These are phyloP conservation scores for Trichoderma sp. DNA, from an alignment of 2,329 filamentous ascomycete species.

Conservation along the genomic window DNA sequence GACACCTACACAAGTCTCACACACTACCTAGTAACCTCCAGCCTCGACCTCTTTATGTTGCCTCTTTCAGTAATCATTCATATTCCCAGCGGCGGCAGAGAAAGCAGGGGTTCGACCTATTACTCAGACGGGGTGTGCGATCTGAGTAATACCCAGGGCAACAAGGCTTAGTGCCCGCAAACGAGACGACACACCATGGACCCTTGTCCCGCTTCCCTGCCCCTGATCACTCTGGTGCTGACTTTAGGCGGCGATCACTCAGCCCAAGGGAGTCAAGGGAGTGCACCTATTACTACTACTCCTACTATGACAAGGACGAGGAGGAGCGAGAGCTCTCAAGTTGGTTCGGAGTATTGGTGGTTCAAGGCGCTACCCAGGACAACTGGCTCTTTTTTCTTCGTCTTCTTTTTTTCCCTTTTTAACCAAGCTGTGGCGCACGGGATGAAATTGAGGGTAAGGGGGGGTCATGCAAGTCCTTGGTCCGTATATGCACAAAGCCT, in stretches of 20 bases:
- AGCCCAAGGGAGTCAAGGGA: neutral
- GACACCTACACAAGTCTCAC: neutral
- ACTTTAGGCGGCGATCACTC: neutral
- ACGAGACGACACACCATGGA: neutral
- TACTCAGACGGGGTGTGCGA: slow-evolving; percentile 9
- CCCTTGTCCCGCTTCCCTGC: neutral
- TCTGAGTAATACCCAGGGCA: slow-evolving; percentile 10
- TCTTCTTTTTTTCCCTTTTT: too few species aligned
- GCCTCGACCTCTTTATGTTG: neutral
- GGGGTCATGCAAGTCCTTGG: neutral
- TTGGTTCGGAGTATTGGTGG: neutral
- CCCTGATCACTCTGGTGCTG: neutral
- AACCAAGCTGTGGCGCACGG: neutral
- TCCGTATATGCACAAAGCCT: neutral
- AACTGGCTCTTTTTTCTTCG: too few species aligned
- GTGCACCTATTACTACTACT: neutral
- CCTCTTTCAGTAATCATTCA: neutral
- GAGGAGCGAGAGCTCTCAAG: too few species aligned
- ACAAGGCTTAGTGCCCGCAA: neutral
- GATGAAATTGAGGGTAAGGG: neutral
- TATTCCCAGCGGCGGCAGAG: neutral
- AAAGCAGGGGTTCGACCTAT: neutral
- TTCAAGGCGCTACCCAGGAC: neutral
- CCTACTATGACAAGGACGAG: neutral
- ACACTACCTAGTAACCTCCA: neutral